Base-by-base conservation (phyloP, 2,329 filamentous ascomycete genomes). In the Gliomastix tumulicola region DNA sequence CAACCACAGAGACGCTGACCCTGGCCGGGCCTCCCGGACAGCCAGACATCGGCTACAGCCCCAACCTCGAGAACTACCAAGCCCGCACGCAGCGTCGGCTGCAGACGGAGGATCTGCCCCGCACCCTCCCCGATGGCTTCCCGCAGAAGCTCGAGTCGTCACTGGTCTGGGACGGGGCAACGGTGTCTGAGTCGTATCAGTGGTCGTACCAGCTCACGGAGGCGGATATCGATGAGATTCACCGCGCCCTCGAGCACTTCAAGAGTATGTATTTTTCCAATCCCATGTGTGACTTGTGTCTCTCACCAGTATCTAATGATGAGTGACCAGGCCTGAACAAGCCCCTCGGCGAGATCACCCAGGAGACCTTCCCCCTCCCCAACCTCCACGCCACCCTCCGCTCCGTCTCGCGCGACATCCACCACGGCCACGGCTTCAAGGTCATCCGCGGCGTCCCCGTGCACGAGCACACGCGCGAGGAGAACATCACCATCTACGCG, bases 381-480 rank as follows among this genome's bases (percentile, higher is more conserved):
- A 65, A 49, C 0, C 56, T 81, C 0, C 69, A 72, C 40, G 34
- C 52, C 1, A 61, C 61, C 10, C 62, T 82, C 3, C 68, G 74
- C 4, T 54, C 55, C 0, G 51, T 79, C 9, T 76, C 74, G 0
- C 47, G 58, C 9, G 73, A 79, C 40, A 51, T 82, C 2, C 74
- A 80, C 49, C 54, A 60, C 20, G 75, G 76, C 3, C 67, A 70
- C 34, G 79, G 79, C 3, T 80, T 82, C 58, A 73, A 73, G 33
- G 74, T 80, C 3, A 50, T 83, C 13, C 69, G 75, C 3, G 79
- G 79, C 6, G 49, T 82, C 1, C 64, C 66, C 2, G 68, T 77
- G 0, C 62, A 68, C 9, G 57, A 60, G 5, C 68, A 79, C 48
- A 63, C 60, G 0, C 65, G 67, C 15, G 69, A 78, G 41, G 74